Conservation (phyloP, 495 filamentous ascomycete species). For the Aspergillus funiculosus region DNA sequence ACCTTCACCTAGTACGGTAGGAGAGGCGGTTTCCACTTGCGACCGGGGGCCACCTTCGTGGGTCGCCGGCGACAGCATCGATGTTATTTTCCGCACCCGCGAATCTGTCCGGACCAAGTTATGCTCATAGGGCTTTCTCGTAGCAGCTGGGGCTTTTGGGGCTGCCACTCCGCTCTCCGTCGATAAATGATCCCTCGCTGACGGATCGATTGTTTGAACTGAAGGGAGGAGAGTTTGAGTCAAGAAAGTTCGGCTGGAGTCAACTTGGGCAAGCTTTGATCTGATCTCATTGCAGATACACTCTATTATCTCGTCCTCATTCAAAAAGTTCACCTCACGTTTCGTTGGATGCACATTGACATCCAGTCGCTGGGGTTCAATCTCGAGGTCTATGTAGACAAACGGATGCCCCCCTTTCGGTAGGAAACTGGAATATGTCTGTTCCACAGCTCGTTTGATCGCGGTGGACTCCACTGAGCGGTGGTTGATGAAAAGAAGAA, state of each 20-base stretch:
- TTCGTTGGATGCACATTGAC: conserved; percentile 99
- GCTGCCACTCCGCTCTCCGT: conserved; percentile 13
- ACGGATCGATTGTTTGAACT: conserved; percentile 32
- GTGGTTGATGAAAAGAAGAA: conserved; percentile 96
- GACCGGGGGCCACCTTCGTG: conserved; percentile 1
- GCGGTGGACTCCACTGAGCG: conserved; percentile 89
- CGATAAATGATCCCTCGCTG: conserved; percentile 21
- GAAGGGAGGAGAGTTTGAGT: conserved; percentile 87
- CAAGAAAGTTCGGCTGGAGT: conserved; percentile 90
- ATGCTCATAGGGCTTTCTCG: conserved; percentile 71
- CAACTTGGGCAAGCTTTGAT: conserved; percentile 75
- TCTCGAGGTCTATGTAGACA: conserved; percentile 85
- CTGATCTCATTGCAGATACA: conserved; percentile 77
- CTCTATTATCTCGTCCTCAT: conserved; percentile 95
- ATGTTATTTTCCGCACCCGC: conserved; percentile 87
- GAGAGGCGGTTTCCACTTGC: conserved; percentile 17
- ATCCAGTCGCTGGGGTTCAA: conserved; percentile 89
- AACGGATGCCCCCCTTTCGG: conserved; percentile 96
- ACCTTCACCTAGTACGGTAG: conserved; percentile 37
- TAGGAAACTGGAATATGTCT: conserved; percentile 82
- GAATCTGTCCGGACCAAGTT: conserved; percentile 89
- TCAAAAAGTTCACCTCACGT: conserved; percentile 94
- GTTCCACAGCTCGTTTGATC: conserved; percentile 85
- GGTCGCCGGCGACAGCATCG: conserved; percentile 65
- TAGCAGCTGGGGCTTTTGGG: conserved; percentile 38